Percentiles rank a stretch among this genome's conserved stretches.
These are phyloP conservation scores for Fraxinus dipetala DNA, from an alignment of 305 asterid species.

Conservation along the genomic window DNA sequence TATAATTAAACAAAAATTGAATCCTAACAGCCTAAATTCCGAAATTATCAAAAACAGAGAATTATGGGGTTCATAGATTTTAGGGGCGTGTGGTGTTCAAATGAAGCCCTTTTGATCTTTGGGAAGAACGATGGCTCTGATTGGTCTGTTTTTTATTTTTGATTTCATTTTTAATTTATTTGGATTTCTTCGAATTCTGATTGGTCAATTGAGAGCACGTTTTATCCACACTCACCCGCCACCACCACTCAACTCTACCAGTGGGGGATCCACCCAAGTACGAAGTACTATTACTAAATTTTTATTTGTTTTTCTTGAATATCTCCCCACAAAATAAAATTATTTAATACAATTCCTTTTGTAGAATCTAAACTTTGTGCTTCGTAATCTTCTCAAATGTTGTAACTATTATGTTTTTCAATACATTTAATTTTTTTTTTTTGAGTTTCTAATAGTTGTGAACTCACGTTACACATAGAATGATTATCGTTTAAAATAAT, in stretches of 20 bases:
- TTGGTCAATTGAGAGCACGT: constrained; percentile 58
- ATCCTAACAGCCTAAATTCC: constrained; percentile 7
- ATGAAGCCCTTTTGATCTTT: constrained; percentile 11
- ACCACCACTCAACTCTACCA: constrained; percentile 5
- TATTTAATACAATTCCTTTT: neutral
- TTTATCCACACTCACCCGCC: constrained; percentile 72
- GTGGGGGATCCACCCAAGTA: neutral
- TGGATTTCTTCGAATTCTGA: constrained; percentile 61
- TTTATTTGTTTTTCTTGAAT: neutral
- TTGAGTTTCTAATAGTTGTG: neutral
- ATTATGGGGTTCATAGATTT: neutral
- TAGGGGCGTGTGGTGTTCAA: constrained; percentile 20
- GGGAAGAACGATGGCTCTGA: constrained; percentile 14
- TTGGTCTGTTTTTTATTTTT: neutral
- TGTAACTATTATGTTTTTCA: neutral
- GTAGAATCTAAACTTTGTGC: neutral
- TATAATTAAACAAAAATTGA: neutral
- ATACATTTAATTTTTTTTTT: neutral
- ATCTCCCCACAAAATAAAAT: neutral
- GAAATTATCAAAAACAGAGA: neutral
- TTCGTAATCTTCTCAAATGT: neutral
- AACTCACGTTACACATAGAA: neutral
- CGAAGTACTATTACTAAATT: neutral
- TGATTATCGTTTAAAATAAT: neutral
- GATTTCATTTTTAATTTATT: neutral